phyloP scores from a whole-genome alignment of 2,329 filamentous ascomycete genomes.

The Alternaria conjuncta region DNA sequence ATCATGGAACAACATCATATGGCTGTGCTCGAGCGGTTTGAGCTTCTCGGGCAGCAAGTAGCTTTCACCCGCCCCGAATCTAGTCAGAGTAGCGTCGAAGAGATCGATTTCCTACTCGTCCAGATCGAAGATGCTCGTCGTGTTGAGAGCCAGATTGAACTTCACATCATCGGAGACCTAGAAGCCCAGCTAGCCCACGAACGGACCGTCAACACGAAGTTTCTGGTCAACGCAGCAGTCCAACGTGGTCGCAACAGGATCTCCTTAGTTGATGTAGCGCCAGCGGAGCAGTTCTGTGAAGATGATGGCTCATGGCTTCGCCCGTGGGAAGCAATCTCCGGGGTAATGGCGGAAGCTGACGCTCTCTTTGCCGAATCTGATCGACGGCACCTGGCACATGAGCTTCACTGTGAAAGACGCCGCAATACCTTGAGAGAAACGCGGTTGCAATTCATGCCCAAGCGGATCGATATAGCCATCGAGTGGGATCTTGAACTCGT shows the following conservation, averaged over 20 bases:
- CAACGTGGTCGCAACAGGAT: neutral
- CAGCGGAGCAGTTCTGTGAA: neutral
- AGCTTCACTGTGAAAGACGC: neutral
- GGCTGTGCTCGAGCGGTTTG: neutral
- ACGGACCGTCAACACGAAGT: neutral
- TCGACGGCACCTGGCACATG: neutral
- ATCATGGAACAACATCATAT: neutral
- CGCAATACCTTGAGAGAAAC: neutral
- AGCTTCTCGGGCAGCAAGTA: neutral
- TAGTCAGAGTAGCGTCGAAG: neutral
- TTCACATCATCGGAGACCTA: neutral
- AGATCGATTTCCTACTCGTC: neutral
- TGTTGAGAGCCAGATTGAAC: neutral
- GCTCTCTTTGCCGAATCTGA: neutral
- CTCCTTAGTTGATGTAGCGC: neutral
- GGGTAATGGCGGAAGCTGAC: neutral
- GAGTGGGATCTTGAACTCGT: neutral
- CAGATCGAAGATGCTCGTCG: neutral
- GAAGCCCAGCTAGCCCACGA: neutral
- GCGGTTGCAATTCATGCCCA: neutral
- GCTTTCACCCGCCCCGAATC: neutral
- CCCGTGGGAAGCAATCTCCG: neutral
- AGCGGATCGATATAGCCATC: neutral
- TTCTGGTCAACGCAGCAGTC: neutral
- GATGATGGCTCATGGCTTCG: neutral